Percentiles rank a stretch among this genome's conserved stretches.
phyloP scores from a whole-genome alignment of 2,329 filamentous ascomycete species.

The Talaromyces atroroseus region DNA sequence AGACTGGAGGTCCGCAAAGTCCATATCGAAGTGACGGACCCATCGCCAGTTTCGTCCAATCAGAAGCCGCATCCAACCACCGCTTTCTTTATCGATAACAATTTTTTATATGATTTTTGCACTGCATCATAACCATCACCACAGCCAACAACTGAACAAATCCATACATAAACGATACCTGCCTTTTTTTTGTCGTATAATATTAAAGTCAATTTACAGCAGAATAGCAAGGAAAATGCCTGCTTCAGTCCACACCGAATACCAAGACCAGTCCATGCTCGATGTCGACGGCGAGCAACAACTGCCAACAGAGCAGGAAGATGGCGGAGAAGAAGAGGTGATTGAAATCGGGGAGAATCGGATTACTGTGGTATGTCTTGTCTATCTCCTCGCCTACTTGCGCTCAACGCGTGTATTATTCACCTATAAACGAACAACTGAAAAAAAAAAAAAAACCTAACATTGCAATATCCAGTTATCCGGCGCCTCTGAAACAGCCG shows the following conservation, averaged over 20 bases:
- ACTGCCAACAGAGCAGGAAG: conserved; percentile 31
- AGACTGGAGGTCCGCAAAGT: no score
- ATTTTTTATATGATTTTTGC: conserved; percentile 11
- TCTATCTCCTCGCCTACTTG: neutral
- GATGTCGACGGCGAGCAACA: no score
- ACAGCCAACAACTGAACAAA: neutral
- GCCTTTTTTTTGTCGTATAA: neutral
- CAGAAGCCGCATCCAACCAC: neutral
- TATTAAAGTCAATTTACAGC: no score
- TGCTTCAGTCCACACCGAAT: conserved; percentile 34
- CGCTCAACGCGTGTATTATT: neutral
- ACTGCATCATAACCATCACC: neutral
- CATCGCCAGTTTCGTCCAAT: conserved; percentile 4
- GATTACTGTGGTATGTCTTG: conserved; percentile 53
- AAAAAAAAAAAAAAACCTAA: no score
- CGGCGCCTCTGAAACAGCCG: conserved; percentile 76
- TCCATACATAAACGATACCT: neutral
- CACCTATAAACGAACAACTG: neutral
- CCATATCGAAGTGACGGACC: no score
- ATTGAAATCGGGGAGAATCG: conserved; percentile 44
- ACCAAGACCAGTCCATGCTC: conserved; percentile 39
- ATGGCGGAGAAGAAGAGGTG: conserved; percentile 42
- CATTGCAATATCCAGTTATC: conserved; percentile 56
- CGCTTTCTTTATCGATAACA: conserved; percentile 13
- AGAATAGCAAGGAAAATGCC: conserved; percentile 26